Evolutionary conservation across 129 eudicot species (phyloP).

Genomic region (Scalesia atractyloides): DNA sequence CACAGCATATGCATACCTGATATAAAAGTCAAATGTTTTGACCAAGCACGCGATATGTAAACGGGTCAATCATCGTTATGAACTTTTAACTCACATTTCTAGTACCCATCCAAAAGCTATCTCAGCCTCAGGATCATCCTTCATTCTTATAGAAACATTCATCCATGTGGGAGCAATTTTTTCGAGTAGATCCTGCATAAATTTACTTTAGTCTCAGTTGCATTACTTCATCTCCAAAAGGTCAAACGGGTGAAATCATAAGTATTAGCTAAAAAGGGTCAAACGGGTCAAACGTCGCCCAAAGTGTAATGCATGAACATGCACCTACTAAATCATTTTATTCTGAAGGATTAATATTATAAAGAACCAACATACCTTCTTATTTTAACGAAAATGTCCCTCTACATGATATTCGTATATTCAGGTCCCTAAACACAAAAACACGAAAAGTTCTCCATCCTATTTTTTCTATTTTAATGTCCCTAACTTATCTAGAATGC

Average conservation of each 20-base stretch:
- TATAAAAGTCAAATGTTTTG: conserved; percentile 26
- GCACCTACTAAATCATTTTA: too few species aligned
- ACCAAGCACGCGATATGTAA: not conserved
- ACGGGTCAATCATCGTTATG: conserved; percentile 9
- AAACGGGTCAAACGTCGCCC: not conserved
- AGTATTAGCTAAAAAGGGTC: not conserved
- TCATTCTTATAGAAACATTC: conserved; percentile 75
- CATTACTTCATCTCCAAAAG: conserved; percentile 6
- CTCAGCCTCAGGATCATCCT: conserved; percentile 70
- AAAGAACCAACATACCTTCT: too few species aligned
- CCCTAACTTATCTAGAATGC: too few species aligned
- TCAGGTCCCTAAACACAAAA: too few species aligned
- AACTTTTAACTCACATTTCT: conserved; percentile 56
- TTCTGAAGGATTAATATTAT: too few species aligned
- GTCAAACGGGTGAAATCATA: not conserved
- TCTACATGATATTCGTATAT: too few species aligned
- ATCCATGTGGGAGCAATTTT: conserved; percentile 82
- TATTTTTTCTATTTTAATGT: too few species aligned
- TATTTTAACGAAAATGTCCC: too few species aligned
- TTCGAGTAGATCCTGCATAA: conserved; percentile 51
- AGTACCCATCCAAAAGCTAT: conserved; percentile 76
- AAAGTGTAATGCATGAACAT: not conserved
- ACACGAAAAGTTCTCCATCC: too few species aligned
- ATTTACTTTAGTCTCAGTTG: conserved; percentile 17
- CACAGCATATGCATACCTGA: conserved; percentile 82